A percentile compares a stretch with the other conserved stretches of the same genome.
Conservation (phyloP, 2,329 filamentous ascomycete species). For the Ceratocystis harringtonii region DNA sequence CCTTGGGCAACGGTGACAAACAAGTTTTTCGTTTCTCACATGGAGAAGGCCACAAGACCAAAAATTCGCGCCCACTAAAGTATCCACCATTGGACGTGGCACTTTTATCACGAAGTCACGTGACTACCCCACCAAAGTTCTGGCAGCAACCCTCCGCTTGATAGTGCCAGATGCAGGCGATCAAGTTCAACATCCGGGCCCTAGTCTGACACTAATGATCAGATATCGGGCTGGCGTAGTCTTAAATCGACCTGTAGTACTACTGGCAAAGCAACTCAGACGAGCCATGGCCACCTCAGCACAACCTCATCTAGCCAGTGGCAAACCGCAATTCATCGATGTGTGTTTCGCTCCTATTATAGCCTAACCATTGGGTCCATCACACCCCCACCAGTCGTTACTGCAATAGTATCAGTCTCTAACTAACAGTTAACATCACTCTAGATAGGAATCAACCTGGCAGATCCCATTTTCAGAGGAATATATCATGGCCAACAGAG, state of each 20-base stretch:
- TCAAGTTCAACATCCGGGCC: background rate
- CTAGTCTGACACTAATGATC: background rate
- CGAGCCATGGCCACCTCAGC: slow-evolving; percentile 1
- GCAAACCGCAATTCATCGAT: slow-evolving; percentile 43
- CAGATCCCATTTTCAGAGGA: slow-evolving; percentile 80
- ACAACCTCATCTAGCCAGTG: slow-evolving; percentile 6
- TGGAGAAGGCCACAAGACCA: background rate
- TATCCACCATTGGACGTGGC: background rate
- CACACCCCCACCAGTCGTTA: too few species aligned
- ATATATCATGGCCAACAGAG: slow-evolving; percentile 64
- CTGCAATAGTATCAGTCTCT: background rate
- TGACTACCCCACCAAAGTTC: background rate
- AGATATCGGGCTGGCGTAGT: background rate
- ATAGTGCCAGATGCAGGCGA: background rate
- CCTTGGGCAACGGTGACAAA: background rate
- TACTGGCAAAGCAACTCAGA: background rate
- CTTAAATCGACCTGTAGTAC: background rate
- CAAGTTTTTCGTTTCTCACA: background rate
- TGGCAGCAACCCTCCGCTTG: too few species aligned
- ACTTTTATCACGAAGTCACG: slow-evolving; percentile 3
- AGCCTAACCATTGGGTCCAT: too few species aligned
- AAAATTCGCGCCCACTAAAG: background rate
- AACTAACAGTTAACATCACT: background rate
- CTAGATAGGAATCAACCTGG: slow-evolving; percentile 86
- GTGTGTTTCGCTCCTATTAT: slow-evolving; percentile 27